phyloP scores from a whole-genome alignment of 768 basidiomycete genomes.

The Chiua virens region DNA sequence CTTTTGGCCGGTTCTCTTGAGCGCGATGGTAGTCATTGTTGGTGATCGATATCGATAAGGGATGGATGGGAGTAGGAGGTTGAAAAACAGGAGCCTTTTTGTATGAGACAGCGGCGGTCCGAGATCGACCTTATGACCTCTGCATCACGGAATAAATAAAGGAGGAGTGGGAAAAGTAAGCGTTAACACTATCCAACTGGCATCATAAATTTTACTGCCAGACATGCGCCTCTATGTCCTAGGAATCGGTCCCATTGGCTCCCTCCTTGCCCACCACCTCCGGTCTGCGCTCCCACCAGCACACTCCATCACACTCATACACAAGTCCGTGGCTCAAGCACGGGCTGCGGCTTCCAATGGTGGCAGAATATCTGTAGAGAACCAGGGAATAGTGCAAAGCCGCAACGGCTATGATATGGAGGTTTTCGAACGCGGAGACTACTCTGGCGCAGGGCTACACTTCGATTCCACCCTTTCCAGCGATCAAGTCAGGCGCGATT shows the following conservation, averaged over 20 bases:
- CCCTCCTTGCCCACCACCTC: constrained; percentile 78
- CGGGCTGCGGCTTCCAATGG: constrained; percentile 33
- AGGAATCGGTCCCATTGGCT: constrained; percentile 83
- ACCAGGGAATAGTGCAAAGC: constrained; percentile 43
- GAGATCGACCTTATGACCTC: constrained; percentile 11
- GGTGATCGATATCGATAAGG: constrained; percentile 12
- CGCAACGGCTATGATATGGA: constrained; percentile 51
- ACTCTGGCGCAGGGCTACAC: constrained; percentile 20
- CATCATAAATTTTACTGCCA: too few species aligned
- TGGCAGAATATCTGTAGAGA: constrained; percentile 48
- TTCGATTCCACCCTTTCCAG: constrained; percentile 14
- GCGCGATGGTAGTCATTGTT: constrained; percentile 49
- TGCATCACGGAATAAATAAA: constrained; percentile 32
- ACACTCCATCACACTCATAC: constrained; percentile 67
- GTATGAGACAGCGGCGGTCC: constrained; percentile 11
- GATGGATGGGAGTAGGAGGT: constrained; percentile 5
- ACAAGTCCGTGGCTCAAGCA: constrained; percentile 49
- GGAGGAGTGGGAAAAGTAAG: too few species aligned
- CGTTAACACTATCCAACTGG: too few species aligned
- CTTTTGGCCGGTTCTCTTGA: constrained; percentile 64
- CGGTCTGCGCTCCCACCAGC: constrained; percentile 53
- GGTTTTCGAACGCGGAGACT: constrained; percentile 37
- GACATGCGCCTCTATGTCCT: constrained; percentile 64
- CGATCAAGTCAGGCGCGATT: constrained; percentile 14
- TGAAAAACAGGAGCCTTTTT: constrained; percentile 7